A percentile compares a stretch with the other conserved stretches of the same genome.
phyloP scores from a whole-genome alignment of 305 asterid species.

The Fraxinus albicans region DNA sequence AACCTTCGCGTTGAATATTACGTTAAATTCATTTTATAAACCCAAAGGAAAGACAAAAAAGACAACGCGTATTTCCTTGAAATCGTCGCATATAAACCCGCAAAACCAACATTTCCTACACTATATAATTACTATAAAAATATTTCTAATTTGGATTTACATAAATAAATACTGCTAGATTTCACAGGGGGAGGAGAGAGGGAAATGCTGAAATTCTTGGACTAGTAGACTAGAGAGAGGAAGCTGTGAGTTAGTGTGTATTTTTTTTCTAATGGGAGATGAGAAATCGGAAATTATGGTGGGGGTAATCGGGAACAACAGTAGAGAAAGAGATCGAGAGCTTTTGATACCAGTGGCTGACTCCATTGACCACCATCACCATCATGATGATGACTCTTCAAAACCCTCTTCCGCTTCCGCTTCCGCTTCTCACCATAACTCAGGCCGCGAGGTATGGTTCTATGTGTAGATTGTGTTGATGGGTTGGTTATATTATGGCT shows the following conservation, averaged over 20 bases:
- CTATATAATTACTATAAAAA: not conserved
- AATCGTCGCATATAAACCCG: not conserved
- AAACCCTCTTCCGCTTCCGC: constrained; percentile 7
- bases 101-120: not conserved
- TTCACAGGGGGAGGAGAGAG: not conserved
- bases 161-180: not conserved
- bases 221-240: not conserved
- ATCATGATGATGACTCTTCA: not conserved
- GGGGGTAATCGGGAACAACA: not conserved
- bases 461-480: not conserved
- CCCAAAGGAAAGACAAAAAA: too few species aligned
- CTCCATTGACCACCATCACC: not conserved
- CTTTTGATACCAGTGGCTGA: constrained; percentile 2
- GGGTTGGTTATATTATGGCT: not conserved
- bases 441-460: constrained; percentile 1
- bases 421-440: not conserved
- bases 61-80: not conserved
- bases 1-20: not conserved
- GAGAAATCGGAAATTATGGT: constrained; percentile 3
- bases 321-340: constrained; percentile 11
- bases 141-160: not conserved
- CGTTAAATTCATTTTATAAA: not conserved
- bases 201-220: not conserved
- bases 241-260: not conserved
- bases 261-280: not conserved